Evolutionary conservation across 768 basidiomycete genomes (phyloP), one percentile per base, ranked within the genome.

Genomic region (Hygrophorus pudorinus): DNA sequence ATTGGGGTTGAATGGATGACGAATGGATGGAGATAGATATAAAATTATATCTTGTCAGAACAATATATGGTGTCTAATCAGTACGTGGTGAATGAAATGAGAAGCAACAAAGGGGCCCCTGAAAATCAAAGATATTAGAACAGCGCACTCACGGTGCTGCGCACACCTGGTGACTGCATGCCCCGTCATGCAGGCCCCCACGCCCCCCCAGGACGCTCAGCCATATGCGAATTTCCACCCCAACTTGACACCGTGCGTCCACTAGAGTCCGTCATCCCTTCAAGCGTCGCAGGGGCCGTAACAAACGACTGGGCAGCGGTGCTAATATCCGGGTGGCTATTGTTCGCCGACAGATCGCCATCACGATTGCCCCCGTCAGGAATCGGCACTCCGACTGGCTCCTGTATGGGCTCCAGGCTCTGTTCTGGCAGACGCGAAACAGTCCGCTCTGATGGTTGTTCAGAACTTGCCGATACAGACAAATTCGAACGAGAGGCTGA

Each of bases 251-350:
- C 64, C 30, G 67, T 71, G 17, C 61, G 60, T 28, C 64, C 70
- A 42, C 72, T 70, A 43, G 71, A 67, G 35, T 75, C 78, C 13
- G 79, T 79, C 54, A 72, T 68, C 17, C 75, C 73, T 12, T 70
- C 69, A 9, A 80, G 57, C 5, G 79, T 81, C 38, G 73, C 70
- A 33, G 84, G 70, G 13, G 75, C 73, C 4, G 83, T 83, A 16
- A 85, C 70, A 51, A 84, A 81, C 45, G 82, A 85, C 47, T 70
- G 70, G 2, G 75, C 70, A 10, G 83, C 82, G 0, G 80, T 81
- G 58, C 82, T 84, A 54, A 85, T 70, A 56, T 80, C 80, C 0
- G 73, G 70, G 31, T 65, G 73, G 52, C 73, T 74, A 49, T 57
- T 65, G 46, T 53, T 54, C 48, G 35, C 48, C 28, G 58, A 55